Evolutionary conservation across 345 rosid species (phyloP).

Genomic region (Combretum micranthum): DNA sequence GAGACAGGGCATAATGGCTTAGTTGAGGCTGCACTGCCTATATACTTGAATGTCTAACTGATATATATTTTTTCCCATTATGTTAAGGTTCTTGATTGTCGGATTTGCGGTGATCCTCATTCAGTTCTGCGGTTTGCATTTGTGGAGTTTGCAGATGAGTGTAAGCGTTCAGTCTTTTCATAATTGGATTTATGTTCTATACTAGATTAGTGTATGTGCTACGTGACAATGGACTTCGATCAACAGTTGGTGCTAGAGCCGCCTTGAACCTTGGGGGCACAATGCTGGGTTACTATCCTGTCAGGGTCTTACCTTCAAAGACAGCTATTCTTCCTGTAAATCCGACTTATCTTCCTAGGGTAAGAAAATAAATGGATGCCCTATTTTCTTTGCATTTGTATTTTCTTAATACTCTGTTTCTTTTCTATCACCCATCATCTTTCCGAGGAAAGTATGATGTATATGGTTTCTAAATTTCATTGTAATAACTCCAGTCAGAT

Average conservation of each 20-base stretch:
- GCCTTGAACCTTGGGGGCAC: constrained; percentile 81
- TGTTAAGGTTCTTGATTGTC: constrained; percentile 88
- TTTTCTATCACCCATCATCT: constrained; percentile 5
- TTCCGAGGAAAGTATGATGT: neutral
- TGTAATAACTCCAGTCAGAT: constrained; percentile 58
- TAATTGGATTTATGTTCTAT: constrained; percentile 1
- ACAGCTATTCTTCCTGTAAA: constrained; percentile 97
- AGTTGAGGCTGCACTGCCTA: neutral
- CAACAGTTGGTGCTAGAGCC: constrained; percentile 63
- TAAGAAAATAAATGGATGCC: constrained; percentile 19
- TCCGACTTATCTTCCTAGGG: constrained; percentile 90
- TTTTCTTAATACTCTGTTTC: constrained; percentile 8
- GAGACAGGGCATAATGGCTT: too few species aligned
- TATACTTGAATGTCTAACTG: neutral
- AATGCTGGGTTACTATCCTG: constrained; percentile 78
- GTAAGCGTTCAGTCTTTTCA: constrained; percentile 30
- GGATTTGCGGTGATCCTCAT: constrained; percentile 91
- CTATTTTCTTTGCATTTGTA: neutral
- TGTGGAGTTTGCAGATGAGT: constrained; percentile 81
- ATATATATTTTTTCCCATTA: constrained; percentile 7
- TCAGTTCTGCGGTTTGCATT: constrained; percentile 95
- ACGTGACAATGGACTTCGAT: constrained; percentile 11
- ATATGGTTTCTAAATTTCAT: constrained; percentile 3
- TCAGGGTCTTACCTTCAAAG: constrained; percentile 87
- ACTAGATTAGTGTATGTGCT: neutral